Conservation (phyloP, 2,329 filamentous ascomycete species). For the Hypoxylon rubiginosum region DNA sequence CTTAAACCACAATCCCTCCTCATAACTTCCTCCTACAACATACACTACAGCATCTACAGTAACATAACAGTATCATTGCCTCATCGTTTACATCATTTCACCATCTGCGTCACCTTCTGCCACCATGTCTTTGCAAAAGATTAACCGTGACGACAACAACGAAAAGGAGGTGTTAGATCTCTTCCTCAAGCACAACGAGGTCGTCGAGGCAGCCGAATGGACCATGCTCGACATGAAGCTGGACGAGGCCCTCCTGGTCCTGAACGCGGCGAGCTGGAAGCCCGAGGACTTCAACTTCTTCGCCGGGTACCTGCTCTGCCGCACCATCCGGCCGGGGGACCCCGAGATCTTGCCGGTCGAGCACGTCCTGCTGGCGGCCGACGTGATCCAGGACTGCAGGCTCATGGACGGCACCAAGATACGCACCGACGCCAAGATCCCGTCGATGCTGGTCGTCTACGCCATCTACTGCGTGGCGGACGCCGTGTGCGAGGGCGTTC, state of each 20-base stretch:
- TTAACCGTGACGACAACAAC: not conserved
- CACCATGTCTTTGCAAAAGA: not conserved
- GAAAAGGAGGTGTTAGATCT: not conserved
- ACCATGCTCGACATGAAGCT: not conserved
- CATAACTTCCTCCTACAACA: not conserved
- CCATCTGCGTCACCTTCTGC: not conserved
- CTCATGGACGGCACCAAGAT: not conserved
- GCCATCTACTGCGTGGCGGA: conserved; percentile 11
- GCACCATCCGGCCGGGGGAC: not conserved
- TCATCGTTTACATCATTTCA: not conserved
- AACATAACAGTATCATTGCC: not conserved
- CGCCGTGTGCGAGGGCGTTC: not conserved
- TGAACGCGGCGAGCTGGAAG: conserved; percentile 14
- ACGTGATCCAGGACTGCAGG: conserved; percentile 5
- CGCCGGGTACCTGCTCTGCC: not conserved
- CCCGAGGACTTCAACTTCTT: not conserved
- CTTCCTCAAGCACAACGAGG: not conserved
- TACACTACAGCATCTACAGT: not conserved
- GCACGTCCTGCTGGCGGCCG: conserved; percentile 7
- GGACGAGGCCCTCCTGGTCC: conserved; percentile 21
- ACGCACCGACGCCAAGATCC: not conserved
- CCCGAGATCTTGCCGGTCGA: not conserved
- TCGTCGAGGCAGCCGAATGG: not conserved
- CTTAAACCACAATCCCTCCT: not conserved
- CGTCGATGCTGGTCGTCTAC: conserved; percentile 7